phyloP scores from a whole-genome alignment of 2,329 filamentous ascomycete genomes.

The Lasiodiplodia gonubiensis region DNA sequence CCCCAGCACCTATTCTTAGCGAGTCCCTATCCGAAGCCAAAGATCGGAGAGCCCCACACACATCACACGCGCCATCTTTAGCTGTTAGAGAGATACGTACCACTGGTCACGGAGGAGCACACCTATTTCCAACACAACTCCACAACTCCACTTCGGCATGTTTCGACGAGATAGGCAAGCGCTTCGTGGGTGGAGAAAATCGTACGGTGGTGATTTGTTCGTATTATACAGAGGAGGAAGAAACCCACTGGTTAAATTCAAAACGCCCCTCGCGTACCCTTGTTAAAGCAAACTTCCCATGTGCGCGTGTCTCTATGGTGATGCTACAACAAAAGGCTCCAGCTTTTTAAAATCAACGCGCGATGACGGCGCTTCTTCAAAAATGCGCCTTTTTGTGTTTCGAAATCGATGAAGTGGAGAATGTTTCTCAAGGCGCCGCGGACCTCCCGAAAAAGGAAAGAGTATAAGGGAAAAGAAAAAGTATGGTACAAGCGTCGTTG shows the following conservation, averaged over 20 bases:
- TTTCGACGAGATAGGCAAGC: not conserved
- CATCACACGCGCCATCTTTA: not conserved
- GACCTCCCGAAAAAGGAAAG: not conserved
- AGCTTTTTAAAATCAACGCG: not conserved
- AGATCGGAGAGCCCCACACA: not conserved
- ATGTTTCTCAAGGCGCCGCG: not conserved
- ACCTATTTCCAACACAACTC: not conserved
- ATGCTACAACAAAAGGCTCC: not conserved
- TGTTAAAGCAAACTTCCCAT: not conserved
- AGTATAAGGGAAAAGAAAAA: not conserved
- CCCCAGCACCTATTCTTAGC: not conserved
- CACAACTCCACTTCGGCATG: not conserved
- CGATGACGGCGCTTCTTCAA: not conserved
- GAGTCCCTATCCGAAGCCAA: not conserved
- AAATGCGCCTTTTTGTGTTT: conserved; percentile 1
- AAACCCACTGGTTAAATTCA: not conserved
- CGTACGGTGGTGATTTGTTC: not conserved
- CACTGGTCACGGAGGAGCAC: not conserved
- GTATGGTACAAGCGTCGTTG: conserved; percentile 21
- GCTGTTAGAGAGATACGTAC: not conserved
- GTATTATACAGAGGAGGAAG: not conserved
- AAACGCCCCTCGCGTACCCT: not conserved
- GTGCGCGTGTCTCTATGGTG: not conserved
- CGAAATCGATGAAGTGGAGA: not conserved
- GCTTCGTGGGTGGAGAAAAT: not conserved